Evolutionary conservation across 805 yeast genomes (phyloP).

Genomic region (Allodekkera sacchari): DNA sequence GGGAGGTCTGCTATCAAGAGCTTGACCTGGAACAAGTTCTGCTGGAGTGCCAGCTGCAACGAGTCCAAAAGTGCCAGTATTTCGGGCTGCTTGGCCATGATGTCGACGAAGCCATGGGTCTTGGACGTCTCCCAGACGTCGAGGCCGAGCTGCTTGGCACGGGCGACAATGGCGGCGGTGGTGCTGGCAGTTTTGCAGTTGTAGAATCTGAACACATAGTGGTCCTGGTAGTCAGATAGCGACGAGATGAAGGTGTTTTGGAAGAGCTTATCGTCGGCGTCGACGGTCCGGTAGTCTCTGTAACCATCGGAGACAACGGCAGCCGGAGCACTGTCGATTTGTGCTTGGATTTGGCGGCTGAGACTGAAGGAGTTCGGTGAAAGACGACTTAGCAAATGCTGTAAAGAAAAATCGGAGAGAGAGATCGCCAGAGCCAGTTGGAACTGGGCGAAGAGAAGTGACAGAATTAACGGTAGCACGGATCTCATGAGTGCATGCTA

Average conservation of each 20-base stretch:
- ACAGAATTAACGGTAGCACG: too few relatives aligned
- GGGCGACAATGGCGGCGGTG: conserved; percentile 15
- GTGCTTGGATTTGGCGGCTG: too few relatives aligned
- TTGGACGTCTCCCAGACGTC: conserved; percentile 44
- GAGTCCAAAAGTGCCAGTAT: conserved; percentile 17
- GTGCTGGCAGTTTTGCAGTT: conserved; percentile 18
- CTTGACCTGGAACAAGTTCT: conserved; percentile 21
- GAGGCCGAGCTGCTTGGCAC: conserved; percentile 12
- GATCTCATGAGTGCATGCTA: too few relatives aligned
- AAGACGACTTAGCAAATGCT: too few relatives aligned
- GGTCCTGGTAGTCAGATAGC: conserved; percentile 36
- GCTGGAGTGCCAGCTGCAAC: conserved; percentile 2
- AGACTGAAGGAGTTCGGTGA: too few relatives aligned
- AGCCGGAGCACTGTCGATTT: too few relatives aligned
- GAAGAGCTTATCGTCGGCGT: conserved; percentile 4
- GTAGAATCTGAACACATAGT: conserved; percentile 36
- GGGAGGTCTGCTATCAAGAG: conserved; percentile 50
- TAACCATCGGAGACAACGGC: too few relatives aligned
- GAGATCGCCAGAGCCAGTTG: too few relatives aligned
- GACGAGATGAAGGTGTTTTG: conserved; percentile 28
- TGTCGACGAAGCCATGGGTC: conserved; percentile 37
- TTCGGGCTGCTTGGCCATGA: conserved; percentile 22
- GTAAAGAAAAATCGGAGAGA: too few relatives aligned
- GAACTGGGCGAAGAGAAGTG: too few relatives aligned
- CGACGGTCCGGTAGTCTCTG: too few relatives aligned